These are phyloP conservation scores for Aspergillus alliaceus DNA, from an alignment of 2,329 filamentous ascomycete genomes.

Conservation along the genomic window DNA sequence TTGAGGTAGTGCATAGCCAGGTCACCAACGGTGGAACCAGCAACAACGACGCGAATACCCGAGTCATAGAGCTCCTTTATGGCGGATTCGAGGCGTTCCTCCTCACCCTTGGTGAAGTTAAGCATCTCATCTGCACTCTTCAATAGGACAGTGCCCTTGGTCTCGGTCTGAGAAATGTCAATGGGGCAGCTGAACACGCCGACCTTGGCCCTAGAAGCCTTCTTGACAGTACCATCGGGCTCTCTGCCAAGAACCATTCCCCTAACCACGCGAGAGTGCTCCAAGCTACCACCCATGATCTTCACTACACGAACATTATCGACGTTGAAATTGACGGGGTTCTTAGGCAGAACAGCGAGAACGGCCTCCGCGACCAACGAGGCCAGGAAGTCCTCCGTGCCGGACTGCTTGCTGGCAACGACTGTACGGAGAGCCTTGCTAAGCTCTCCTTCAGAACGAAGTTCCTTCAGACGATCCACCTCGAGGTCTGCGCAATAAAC, in stretches of 20 bases:
- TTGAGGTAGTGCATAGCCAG: conserved; percentile 97
- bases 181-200: conserved; percentile 95
- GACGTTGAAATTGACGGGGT: conserved; percentile 94
- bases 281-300: conserved; percentile 96
- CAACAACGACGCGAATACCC: conserved; percentile 86
- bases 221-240: conserved; percentile 89
- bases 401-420: conserved; percentile 93
- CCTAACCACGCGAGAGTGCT: conserved; percentile 91
- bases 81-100: conserved; percentile 80
- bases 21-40: conserved; percentile 91
- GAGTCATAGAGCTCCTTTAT: conserved; percentile 97
- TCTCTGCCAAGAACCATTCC: conserved; percentile 98
- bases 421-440: conserved; percentile 95
- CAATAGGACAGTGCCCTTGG: conserved; percentile 94
- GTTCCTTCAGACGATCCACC: conserved; percentile 85
- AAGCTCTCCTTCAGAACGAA: conserved; percentile 77
- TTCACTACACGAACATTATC: conserved; percentile 99
- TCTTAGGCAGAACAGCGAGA: conserved; percentile 90
- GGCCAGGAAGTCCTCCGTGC: conserved; percentile 85
- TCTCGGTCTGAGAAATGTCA: conserved; percentile 94
- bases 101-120: conserved; percentile 96
- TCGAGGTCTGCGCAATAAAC: conserved; percentile 63
- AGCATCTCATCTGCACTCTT: conserved; percentile 99
- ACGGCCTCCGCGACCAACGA: conserved; percentile 80
- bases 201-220: conserved; percentile 89